phyloP scores from a whole-genome alignment of 164 flowering plant species.

The Vitis riparia region DNA sequence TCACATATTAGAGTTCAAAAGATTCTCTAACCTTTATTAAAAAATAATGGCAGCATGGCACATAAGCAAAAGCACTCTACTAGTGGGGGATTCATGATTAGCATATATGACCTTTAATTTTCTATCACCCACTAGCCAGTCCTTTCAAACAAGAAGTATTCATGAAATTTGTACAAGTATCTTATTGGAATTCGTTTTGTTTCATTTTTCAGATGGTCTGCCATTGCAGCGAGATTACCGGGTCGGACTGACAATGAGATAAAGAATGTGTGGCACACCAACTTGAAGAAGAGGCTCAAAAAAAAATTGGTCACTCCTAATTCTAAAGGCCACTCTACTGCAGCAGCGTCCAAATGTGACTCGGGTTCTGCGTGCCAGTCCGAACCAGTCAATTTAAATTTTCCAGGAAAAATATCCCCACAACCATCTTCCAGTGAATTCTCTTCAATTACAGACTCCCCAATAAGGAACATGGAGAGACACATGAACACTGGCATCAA shows the following conservation, averaged over 20 bases:
- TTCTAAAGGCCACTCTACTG: neutral
- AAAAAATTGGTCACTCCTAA: slow-evolving; percentile 10
- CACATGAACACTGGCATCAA: slow-evolving; percentile 2
- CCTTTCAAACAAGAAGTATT: neutral
- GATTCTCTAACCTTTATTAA: too few species aligned
- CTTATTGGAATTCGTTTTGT: neutral
- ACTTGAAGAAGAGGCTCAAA: slow-evolving; percentile 44
- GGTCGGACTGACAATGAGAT: slow-evolving; percentile 67
- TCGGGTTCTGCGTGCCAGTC: neutral
- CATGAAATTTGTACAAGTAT: neutral
- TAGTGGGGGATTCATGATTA: too few species aligned
- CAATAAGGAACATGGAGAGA: too few species aligned
- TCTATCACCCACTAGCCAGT: too few species aligned
- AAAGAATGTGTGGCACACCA: slow-evolving; percentile 66
- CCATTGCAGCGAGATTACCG: slow-evolving; percentile 52
- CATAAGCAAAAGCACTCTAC: too few species aligned
- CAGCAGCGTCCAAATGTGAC: neutral
- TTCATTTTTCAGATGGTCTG: slow-evolving; percentile 42
- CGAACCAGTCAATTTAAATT: neutral
- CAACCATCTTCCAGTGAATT: slow-evolving; percentile 35
- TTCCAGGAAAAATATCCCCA: slow-evolving; percentile 21
- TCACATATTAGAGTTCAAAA: too few species aligned
- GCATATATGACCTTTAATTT: too few species aligned
- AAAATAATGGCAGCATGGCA: too few species aligned
- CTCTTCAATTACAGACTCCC: slow-evolving; percentile 7